Conservation (phyloP, 352 stramenopile species). For the Phytophthora colocasiae region DNA sequence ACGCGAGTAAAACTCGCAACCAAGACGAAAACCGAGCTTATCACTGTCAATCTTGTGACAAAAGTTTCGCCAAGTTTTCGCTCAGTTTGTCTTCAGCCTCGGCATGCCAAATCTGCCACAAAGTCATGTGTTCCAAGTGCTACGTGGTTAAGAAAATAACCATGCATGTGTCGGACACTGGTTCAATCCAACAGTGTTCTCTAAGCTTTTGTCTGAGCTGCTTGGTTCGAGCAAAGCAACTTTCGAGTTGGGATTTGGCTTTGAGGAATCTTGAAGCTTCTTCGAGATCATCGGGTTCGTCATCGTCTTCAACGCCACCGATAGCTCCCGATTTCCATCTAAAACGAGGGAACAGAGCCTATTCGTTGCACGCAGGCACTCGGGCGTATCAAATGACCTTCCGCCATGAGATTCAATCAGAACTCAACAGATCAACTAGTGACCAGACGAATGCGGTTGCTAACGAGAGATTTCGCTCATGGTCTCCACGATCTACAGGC, state of each 20-base stretch:
- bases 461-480: neutral
- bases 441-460: neutral
- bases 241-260: conserved; percentile 51
- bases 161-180: conserved; percentile 47
- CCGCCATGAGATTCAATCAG: neutral
- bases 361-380: conserved; percentile 15
- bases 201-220: conserved; percentile 61
- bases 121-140: conserved; percentile 54
- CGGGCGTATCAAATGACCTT: neutral
- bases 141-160: conserved; percentile 64
- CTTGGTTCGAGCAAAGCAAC: conserved; percentile 53
- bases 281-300: neutral
- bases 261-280: conserved; percentile 8
- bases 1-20: conserved; percentile 15
- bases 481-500: conserved; percentile 9
- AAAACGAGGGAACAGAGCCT: conserved; percentile 8
- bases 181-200: conserved; percentile 37
- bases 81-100: conserved; percentile 10
- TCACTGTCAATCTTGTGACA: conserved; percentile 38
- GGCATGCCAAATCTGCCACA: conserved; percentile 52
- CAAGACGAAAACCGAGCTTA: conserved; percentile 3
- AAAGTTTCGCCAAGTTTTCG: conserved; percentile 30
- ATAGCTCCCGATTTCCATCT: neutral
- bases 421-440: conserved; percentile 5
- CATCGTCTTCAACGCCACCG: conserved; percentile 1